These are phyloP conservation scores for Pichia nakasei DNA, from an alignment of 805 yeast genomes.

Conservation along the genomic window DNA sequence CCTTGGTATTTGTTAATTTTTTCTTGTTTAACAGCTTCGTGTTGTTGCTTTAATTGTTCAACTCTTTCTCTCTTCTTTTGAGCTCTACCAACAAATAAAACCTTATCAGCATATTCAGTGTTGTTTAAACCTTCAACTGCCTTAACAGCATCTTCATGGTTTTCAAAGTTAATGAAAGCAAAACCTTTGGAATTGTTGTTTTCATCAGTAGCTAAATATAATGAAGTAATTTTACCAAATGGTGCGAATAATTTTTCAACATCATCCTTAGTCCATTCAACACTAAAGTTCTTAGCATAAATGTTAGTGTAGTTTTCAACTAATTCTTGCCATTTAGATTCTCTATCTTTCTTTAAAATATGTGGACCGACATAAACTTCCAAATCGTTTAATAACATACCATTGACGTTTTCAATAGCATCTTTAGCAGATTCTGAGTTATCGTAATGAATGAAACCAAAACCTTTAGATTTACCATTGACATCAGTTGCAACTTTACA, in stretches of 20 bases:
- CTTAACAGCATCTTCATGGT: constrained; percentile 79
- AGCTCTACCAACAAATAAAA: constrained; percentile 93
- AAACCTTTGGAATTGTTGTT: constrained; percentile 92
- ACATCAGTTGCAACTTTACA: constrained; percentile 96
- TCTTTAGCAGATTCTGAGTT: constrained; percentile 85
- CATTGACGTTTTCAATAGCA: constrained; percentile 95
- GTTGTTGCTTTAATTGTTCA: constrained; percentile 90
- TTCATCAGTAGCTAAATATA: constrained; percentile 67
- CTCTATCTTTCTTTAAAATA: constrained; percentile 87
- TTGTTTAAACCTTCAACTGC: constrained; percentile 92
- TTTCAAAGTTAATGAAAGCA: constrained; percentile 87
- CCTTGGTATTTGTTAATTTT: constrained; percentile 93
- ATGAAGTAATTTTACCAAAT: constrained; percentile 77
- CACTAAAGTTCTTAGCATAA: constrained; percentile 82
- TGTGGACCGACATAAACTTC: constrained; percentile 96
- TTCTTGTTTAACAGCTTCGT: constrained; percentile 87
- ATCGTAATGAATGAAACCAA: constrained; percentile 96
- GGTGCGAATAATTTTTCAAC: constrained; percentile 64
- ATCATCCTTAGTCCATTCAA: constrained; percentile 61
- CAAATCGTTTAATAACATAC: constrained; percentile 94
- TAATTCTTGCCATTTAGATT: constrained; percentile 81
- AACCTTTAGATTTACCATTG: constrained; percentile 85
- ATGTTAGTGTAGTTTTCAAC: constrained; percentile 93
- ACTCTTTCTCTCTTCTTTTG: constrained; percentile 98
- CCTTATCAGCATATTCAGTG: constrained; percentile 75